Conservation (phyloP, 495 filamentous ascomycete species). For the Penicillium angulare region DNA sequence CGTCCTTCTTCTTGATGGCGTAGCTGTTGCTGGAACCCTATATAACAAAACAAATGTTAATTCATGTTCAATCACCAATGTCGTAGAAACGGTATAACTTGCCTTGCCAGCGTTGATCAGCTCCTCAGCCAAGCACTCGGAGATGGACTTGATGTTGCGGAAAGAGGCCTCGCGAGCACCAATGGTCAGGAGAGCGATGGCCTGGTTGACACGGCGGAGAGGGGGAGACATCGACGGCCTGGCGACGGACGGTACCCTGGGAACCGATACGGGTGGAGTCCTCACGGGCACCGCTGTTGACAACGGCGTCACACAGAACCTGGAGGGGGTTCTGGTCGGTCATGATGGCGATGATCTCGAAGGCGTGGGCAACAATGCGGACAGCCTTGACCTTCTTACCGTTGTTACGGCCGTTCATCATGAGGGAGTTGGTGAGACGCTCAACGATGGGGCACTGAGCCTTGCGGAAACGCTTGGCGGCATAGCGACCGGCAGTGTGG, state of each 20-base stretch:
- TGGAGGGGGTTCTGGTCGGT: conserved; percentile 99
- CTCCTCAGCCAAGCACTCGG: conserved; percentile 77
- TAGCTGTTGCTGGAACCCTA: conserved; percentile 99
- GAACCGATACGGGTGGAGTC: conserved; percentile 99
- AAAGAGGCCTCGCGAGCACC: conserved; percentile 96
- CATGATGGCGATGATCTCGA: conserved; percentile 99
- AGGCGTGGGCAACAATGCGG: conserved; percentile 97
- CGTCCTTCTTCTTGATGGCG: conserved; percentile 99
- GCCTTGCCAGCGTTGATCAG: conserved; percentile 99
- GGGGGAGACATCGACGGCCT: conserved; percentile 98
- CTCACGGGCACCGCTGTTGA: conserved; percentile 99
- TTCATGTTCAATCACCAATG: no score
- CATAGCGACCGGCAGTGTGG: conserved; percentile 98
- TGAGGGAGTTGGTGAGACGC: conserved; percentile 99
- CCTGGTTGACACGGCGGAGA: conserved; percentile 98
- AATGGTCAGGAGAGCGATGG: conserved; percentile 56
- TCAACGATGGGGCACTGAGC: conserved; percentile 99
- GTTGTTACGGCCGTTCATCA: conserved; percentile 99
- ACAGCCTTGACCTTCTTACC: conserved; percentile 99
- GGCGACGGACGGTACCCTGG: conserved; percentile 98
- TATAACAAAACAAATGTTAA: no score
- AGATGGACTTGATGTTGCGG: conserved; percentile 35
- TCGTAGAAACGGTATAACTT: no score
- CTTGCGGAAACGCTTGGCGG: conserved; percentile 99
- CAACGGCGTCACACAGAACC: conserved; percentile 97